A percentile compares a stretch with the other conserved stretches of the same genome.
phyloP scores from a whole-genome alignment of 2,329 filamentous ascomycete species.

The Sarocladiaceae sp. region DNA sequence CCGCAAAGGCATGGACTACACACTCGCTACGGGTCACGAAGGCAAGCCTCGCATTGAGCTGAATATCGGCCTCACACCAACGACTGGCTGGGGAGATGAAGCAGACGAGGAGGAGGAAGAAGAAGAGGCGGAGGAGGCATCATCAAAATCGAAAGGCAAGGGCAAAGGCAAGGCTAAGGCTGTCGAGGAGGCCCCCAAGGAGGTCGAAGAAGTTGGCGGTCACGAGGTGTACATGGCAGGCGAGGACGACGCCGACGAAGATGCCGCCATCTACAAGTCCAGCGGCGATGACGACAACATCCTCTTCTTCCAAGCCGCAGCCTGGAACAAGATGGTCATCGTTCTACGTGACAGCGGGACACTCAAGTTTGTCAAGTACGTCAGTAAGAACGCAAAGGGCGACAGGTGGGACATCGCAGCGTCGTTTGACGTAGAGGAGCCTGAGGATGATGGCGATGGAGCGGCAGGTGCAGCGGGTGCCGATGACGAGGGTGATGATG shows the following conservation, averaged over 20 bases:
- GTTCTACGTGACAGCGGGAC: slow-evolving; percentile 82
- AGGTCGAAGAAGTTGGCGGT: slow-evolving; percentile 58
- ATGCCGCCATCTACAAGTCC: slow-evolving; percentile 84
- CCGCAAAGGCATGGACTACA: slow-evolving; percentile 82
- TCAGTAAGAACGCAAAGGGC: slow-evolving; percentile 73
- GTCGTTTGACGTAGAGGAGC: slow-evolving; percentile 63
- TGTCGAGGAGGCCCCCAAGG: slow-evolving; percentile 20
- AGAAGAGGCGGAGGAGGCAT: slow-evolving; percentile 25
- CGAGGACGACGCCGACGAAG: slow-evolving; percentile 62
- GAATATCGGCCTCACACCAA: slow-evolving; percentile 81
- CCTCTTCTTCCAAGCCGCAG: slow-evolving; percentile 54
- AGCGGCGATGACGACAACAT: slow-evolving; percentile 69
- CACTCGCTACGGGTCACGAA: slow-evolving; percentile 79
- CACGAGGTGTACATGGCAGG: slow-evolving; percentile 93
- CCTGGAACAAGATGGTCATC: slow-evolving; percentile 89
- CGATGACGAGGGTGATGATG: slow-evolving; percentile 27
- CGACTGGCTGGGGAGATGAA: slow-evolving; percentile 73
- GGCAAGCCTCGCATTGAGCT: slow-evolving; percentile 76
- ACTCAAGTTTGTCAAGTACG: slow-evolving; percentile 93
- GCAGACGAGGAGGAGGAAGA: slow-evolving; percentile 41
- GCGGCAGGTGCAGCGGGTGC: slow-evolving; percentile 27
- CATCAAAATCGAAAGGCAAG: slow-evolving; percentile 18
- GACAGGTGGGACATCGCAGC: slow-evolving; percentile 90
- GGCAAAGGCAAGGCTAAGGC: slow-evolving; percentile 23
- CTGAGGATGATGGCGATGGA: slow-evolving; percentile 33